Evolutionary conservation across 345 rosid genomes (phyloP), one percentile per base, ranked within the genome.

Genomic region (Aquilaria malaccensis): DNA sequence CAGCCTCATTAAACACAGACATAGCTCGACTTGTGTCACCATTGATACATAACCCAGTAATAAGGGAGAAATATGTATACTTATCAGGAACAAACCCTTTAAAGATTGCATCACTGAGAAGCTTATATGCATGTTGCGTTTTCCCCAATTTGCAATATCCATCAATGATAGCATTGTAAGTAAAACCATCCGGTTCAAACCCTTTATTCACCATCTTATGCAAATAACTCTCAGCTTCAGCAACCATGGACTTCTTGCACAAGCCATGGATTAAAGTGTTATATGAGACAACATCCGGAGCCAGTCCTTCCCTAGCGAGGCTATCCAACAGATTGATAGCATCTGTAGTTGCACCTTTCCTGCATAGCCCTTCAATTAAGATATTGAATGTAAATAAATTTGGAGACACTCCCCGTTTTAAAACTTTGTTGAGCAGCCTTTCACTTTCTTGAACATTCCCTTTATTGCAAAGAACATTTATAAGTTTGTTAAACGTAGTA

Each of bases 191-290:
- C 11, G 97, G 95, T 74, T 79, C 73, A 70, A 83, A 76, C 46
- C 98, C 98, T 76, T 72, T 67, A 69, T 87, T 87, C 66, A 85
- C 94, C 96, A 93, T 87, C 67, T 78, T 89, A 62, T 78, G 84
- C 65, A 93, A 75, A 75, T 77, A 87, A 49, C 65, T 61, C 72
- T 89, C 92, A 1, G 98, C 97, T 64, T 87, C 96, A 32, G 64
- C 70, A 64, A 82, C 81, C 81, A 69, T 81, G 5, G 64, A 69
- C 64, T 62, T 78, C 80, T 90, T 85, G 64, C 90, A 89, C 69
- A 93, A 74, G 52, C 98, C 97, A 70, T 70, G 75, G 4, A 93
- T 84, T 6, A 93, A 74, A 37, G 90, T 85, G 79, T 93, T 93
- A 74, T 84, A 87, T 0, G 98, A 80, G 69, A 93, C 77, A 15